Percentiles rank a stretch among this genome's conserved stretches.
These are phyloP conservation scores for Candida suzukii DNA, from an alignment of 805 yeast genomes.

Conservation along the genomic window DNA sequence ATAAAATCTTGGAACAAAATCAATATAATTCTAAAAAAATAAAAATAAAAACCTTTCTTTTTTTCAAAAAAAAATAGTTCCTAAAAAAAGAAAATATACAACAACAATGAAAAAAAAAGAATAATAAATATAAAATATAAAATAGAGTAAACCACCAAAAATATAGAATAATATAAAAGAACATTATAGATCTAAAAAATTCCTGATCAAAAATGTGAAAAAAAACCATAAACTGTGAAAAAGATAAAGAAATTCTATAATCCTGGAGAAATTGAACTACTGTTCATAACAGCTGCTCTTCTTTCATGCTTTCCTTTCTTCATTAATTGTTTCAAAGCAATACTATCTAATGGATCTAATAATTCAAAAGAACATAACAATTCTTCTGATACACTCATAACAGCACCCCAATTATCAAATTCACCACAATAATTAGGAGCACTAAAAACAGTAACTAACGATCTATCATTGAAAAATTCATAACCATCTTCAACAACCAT, in stretches of 20 bases:
- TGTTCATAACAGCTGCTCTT: slow-evolving; percentile 41
- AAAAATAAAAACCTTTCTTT: too few relatives aligned
- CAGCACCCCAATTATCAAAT: slow-evolving; percentile 95
- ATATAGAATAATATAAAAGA: too few relatives aligned
- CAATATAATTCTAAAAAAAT: too few relatives aligned
- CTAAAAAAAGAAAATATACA: too few relatives aligned
- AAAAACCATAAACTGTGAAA: too few relatives aligned
- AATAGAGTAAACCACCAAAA: too few relatives aligned
- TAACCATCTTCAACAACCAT: slow-evolving; percentile 85
- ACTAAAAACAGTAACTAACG: slow-evolving; percentile 64
- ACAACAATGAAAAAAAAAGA: too few relatives aligned
- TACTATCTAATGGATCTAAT: slow-evolving; percentile 87
- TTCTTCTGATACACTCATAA: slow-evolving; percentile 93
- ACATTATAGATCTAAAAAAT: too few relatives aligned
- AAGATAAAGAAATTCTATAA: not conserved
- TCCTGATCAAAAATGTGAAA: too few relatives aligned
- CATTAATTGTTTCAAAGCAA: slow-evolving; percentile 92
- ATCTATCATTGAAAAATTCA: slow-evolving; percentile 67
- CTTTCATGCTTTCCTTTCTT: slow-evolving; percentile 87
- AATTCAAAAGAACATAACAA: slow-evolving; percentile 88
- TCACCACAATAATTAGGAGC: slow-evolving; percentile 82
- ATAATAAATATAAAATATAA: too few relatives aligned
- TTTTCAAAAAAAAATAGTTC: too few relatives aligned
- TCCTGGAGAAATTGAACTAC: slow-evolving; percentile 13
- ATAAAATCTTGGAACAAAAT: too few relatives aligned